phyloP scores from a whole-genome alignment of 495 filamentous ascomycete genomes.

The Aspergillus kassunensis region DNA sequence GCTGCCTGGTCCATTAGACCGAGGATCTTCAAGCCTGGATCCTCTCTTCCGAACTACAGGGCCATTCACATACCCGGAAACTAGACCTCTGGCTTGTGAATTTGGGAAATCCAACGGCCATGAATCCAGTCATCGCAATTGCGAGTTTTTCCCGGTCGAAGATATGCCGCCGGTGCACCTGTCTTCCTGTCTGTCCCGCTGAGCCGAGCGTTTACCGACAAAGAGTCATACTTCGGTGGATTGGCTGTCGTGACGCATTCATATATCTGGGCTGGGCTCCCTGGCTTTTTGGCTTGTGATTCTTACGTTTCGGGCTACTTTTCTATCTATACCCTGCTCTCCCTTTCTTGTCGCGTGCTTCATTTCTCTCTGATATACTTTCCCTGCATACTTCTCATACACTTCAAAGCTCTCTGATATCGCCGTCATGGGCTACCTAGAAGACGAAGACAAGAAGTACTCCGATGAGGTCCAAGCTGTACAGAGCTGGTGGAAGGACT shows the following conservation, averaged over 20 bases:
- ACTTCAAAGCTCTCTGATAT: neutral
- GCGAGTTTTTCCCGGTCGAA: slow-evolving; percentile 16
- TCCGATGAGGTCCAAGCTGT: slow-evolving; percentile 77
- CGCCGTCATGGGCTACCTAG: slow-evolving; percentile 46
- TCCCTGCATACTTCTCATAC: slow-evolving; percentile 8
- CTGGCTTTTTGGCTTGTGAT: slow-evolving; percentile 38
- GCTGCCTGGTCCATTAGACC: slow-evolving; percentile 37
- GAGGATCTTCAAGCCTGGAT: slow-evolving; percentile 39
- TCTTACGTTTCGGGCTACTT: slow-evolving; percentile 9
- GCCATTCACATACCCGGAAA: slow-evolving; percentile 29
- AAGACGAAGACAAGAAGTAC: slow-evolving; percentile 76
- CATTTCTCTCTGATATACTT: slow-evolving; percentile 9
- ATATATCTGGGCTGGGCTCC: slow-evolving; percentile 26
- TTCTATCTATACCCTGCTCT: neutral
- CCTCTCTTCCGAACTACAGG: slow-evolving; percentile 39
- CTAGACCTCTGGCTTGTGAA: slow-evolving; percentile 30
- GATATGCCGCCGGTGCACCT: slow-evolving; percentile 14
- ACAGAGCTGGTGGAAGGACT: slow-evolving; percentile 90
- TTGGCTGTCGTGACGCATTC: slow-evolving; percentile 29
- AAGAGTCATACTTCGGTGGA: slow-evolving; percentile 11
- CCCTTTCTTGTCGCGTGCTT: slow-evolving; percentile 9
- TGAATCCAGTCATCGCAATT: neutral
- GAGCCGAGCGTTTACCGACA: slow-evolving; percentile 47
- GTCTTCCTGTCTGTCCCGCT: slow-evolving; percentile 32
- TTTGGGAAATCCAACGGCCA: slow-evolving; percentile 13